Base-by-base conservation (phyloP, 78 protist species). In the Cavenderia fasciculata region DNA sequence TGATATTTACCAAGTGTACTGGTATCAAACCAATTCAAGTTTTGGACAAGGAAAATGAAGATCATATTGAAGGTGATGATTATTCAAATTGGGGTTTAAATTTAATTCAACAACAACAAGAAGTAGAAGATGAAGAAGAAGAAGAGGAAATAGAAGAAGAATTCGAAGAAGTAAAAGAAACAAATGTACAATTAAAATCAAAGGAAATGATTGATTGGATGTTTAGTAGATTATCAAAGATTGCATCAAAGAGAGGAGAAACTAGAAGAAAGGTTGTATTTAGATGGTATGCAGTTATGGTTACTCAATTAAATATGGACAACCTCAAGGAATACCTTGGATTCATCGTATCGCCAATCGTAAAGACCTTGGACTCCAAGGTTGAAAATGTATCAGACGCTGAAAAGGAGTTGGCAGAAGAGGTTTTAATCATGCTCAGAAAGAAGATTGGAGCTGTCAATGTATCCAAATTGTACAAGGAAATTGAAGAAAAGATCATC, bases 211-310 rank as follows among this genome's bases (percentile, higher is more conserved):
- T 82, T 40, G 19, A 68, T 1, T 82, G 90, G 90, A 31, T 82
- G 25, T 82, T 82, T 36, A 82, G 68, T 69, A 82, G 90, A 82
- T 51, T 82, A 27, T 82, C 90, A 31, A 68, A 82, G 29, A 82
- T 82, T 76, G 34, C 90, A 54, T 46, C 78, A 0, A 82, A 82
- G 25, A 19, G 29, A 31, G 90, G 90, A 56, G 21, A 38, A 2
- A 23, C 68, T 19, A 65, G 90, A 69, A 82, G 78, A 57, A 82
- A 82, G 43, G 65, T 68, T 68, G 44, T 82, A 33, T 82, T 82
- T 70, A 82, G 70, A 82, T 82, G 90, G 90, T 57, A 68, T 36
- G 78, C 73, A 12, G 90, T 78, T 1, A 49, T 82, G 23, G 59
- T 70, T 18, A 68, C 69, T 10, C 90, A 82, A 57, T 57, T 82